Percentiles rank a stretch among this genome's conserved stretches.
These are phyloP conservation scores for Taphrina betulina DNA, from an alignment of 1,139 yeast genomes.

Conservation along the genomic window DNA sequence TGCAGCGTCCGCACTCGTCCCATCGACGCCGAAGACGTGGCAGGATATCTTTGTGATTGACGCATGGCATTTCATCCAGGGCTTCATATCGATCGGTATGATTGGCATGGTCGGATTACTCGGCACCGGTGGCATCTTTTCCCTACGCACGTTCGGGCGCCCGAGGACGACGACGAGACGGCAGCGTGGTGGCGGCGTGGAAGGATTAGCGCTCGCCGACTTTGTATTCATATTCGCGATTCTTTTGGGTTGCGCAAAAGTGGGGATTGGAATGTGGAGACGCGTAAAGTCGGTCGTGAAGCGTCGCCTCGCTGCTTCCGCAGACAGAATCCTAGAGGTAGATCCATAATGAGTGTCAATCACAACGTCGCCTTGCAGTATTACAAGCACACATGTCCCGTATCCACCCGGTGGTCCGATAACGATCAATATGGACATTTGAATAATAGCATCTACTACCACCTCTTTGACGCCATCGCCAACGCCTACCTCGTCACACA, in stretches of 20 bases:
- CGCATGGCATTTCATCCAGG: slow-evolving; percentile 25
- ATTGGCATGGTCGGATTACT: slow-evolving; percentile 23
- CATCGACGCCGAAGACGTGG: slow-evolving; percentile 12
- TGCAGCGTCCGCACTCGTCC: slow-evolving; percentile 24
- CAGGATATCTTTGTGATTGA: slow-evolving; percentile 22
- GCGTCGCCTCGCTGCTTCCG: slow-evolving; percentile 11
- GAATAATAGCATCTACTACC: slow-evolving; percentile 20
- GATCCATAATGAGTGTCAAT: slow-evolving; percentile 1
- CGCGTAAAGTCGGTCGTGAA: slow-evolving; percentile 5
- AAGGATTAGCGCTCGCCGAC: slow-evolving; percentile 18
- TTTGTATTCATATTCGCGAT: slow-evolving; percentile 17
- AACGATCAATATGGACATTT: slow-evolving; percentile 30
- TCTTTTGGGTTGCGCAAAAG: slow-evolving; percentile 21
- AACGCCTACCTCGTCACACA: slow-evolving; percentile 11
- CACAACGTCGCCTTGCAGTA: not conserved
- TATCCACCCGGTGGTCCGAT: slow-evolving; percentile 29
- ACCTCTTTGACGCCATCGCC: slow-evolving; percentile 28
- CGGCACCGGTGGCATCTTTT: slow-evolving; percentile 28
- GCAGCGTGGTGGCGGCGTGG: slow-evolving; percentile 1
- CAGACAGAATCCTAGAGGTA: slow-evolving; percentile 22
- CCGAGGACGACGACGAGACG: slow-evolving; percentile 13
- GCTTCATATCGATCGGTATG: slow-evolving; percentile 24
- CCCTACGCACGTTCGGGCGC: slow-evolving; percentile 24
- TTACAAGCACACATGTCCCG: slow-evolving; percentile 7
- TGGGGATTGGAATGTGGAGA: slow-evolving; percentile 13